Base-by-base conservation (phyloP, 2,329 filamentous ascomycete species). In the Exophiala sp. region DNA sequence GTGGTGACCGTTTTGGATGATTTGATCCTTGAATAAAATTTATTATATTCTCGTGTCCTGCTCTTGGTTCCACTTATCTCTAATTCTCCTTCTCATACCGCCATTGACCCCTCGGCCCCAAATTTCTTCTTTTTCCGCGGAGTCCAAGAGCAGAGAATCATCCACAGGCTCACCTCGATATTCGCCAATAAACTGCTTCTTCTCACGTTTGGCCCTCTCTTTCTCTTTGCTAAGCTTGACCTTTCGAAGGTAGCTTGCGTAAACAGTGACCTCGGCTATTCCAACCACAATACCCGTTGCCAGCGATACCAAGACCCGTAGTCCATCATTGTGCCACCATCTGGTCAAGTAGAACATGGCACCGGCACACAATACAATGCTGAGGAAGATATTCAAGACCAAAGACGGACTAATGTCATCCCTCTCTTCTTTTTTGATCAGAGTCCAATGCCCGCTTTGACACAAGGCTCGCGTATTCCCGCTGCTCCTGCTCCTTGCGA, bases 331-430 rank as follows among this genome's bases (percentile, higher is more conserved):
- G 1, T 47, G 16, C 58, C 58, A 62, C 55, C 54, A 61, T 13
- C 57, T 40, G 2, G 60, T 60, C 9, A 68, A 66, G 65, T 69
- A 71, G 55, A 71, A 75, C 2, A 71, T 68, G 22, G 70, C 69
- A 46, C 70, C 70, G 19, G 71, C 72, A n/a, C 72, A 74, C 38
- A 90, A 87, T 2, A 91, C 72, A 46, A 96, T 86, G 44, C 88
- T 95, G 46, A 95, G 75, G 32, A 96, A 71, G 43, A 97, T 88
- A 66, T 97, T 98, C 62, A 95, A 76, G 44, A 97, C 88, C 6
- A 97, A 74, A 35, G 68, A 70, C 0, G 71, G 69, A 2, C 66
- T 69, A 35, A 73, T 62, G 10, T 65, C 62, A 46, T 71, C 69
- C 47, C 61, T 50, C 10, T 58, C 55, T 27, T 55, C 53, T 3